Evolutionary conservation across 176 grass and related monocot genomes (phyloP), one percentile per base, ranked within the genome.

Genomic region (Luzula sylvatica): DNA sequence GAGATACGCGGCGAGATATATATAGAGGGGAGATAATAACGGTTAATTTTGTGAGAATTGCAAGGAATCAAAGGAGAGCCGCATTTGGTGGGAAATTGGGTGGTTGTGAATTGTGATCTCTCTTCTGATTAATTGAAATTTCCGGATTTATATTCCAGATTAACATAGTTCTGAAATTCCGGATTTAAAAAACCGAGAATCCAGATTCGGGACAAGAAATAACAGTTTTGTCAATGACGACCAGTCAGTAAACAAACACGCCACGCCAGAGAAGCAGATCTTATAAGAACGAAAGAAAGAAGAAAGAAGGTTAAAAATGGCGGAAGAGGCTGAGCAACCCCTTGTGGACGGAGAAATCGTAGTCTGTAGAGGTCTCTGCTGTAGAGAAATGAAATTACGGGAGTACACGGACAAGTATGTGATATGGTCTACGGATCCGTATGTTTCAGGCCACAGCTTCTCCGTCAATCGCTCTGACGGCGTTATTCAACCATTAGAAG

Each of bases 341-440:
- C 73, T 87, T 69, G 77, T 87, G 64, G 26, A 64, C 7, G 60
- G 56, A 49, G 52, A 53, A 27, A 74, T 64, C 21, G 74, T 48
- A 15, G 72, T 52, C 22, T 35, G 70, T 23, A 23, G 39, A 0
- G 63, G 71, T 11, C 62, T 83, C 48, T 89, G 85, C 68, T 86
- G 81, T 50, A 71, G 70, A 25, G 81, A 82, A 58, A 81, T 86
- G 59, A 77, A 88, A 62, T 74, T 96, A 12, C 68, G 68, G 39
- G 92, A 96, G 75, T 96, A 86, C 54, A 53, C 70, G n/a, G 53
- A 96, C 74, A 73, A 73, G 71, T 96, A 79, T 71, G 75, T 86
- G 73, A 75, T 96, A 54, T 77, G 74, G 43, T 89, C 85, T 18
- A 41, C 40, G 42, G 75, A 79, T 32, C 68, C 68, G 19, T 52